phyloP scores from a whole-genome alignment of 2,329 filamentous ascomycete genomes.

The Cercospora nicotianae region DNA sequence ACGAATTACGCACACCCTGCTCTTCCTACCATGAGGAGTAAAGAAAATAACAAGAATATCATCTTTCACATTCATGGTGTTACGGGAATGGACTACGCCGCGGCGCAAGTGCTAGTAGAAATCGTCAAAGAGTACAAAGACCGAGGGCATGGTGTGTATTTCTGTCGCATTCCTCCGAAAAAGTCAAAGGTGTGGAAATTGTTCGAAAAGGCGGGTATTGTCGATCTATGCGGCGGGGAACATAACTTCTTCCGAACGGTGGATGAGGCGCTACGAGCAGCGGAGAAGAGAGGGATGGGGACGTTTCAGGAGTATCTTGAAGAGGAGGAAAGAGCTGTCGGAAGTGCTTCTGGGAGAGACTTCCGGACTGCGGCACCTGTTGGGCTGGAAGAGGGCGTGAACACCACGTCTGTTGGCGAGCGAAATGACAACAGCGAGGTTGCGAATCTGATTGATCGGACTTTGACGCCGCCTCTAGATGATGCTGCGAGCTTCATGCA shows the following conservation, averaged over 20 bases:
- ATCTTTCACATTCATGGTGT: slow-evolving; percentile 99
- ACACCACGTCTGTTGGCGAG: background rate
- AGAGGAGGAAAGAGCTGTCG: background rate
- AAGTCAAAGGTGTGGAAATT: slow-evolving; percentile 64
- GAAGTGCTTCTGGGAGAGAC: background rate
- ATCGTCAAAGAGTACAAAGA: slow-evolving; percentile 82
- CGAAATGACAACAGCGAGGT: background rate
- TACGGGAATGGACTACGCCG: slow-evolving; percentile 88
- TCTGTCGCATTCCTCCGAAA: slow-evolving; percentile 57
- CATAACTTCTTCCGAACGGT: slow-evolving; percentile 79
- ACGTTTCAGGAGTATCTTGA: slow-evolving; percentile 8
- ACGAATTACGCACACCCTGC: slow-evolving; percentile 81
- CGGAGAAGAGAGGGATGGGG: slow-evolving; percentile 59
- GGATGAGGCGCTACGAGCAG: slow-evolving; percentile 77
- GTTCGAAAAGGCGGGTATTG: slow-evolving; percentile 78
- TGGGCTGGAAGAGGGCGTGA: background rate
- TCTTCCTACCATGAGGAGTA: slow-evolving; percentile 71
- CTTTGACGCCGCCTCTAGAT: slow-evolving; percentile 3
- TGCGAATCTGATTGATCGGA: slow-evolving; percentile 6
- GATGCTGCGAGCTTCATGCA: slow-evolving; percentile 14
- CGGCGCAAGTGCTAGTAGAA: slow-evolving; percentile 85
- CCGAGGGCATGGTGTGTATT: slow-evolving; percentile 74
- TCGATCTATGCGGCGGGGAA: slow-evolving; percentile 76
- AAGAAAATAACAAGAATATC: slow-evolving; percentile 85
- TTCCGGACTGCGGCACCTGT: background rate